Evolutionary conservation across 2,329 filamentous ascomycete genomes (phyloP).

Genomic region (Alternaria metachromatica): DNA sequence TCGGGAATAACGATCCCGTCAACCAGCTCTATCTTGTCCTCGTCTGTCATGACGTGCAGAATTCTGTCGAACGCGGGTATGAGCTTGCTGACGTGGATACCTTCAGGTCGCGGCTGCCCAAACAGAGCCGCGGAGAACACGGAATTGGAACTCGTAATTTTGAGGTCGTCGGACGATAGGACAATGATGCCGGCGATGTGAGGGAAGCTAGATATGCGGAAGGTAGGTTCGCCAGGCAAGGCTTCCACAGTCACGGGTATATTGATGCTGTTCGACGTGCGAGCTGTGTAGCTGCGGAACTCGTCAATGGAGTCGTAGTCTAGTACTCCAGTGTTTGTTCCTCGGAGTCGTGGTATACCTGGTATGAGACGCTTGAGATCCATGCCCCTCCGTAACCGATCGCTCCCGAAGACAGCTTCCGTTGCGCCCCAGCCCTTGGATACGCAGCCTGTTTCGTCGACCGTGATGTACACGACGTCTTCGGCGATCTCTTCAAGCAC

Average conservation of each 20-base stretch:
- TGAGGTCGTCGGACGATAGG: slow-evolving; percentile 76
- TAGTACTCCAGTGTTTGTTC: slow-evolving; percentile 73
- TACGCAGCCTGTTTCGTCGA: slow-evolving; percentile 80
- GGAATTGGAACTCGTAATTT: slow-evolving; percentile 90
- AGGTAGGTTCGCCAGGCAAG: slow-evolving; percentile 69
- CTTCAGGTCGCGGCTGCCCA: slow-evolving; percentile 83
- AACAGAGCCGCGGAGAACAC: slow-evolving; percentile 94
- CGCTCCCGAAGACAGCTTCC: slow-evolving; percentile 84
- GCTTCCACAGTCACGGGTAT: slow-evolving; percentile 85
- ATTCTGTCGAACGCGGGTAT: slow-evolving; percentile 89
- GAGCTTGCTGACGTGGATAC: slow-evolving; percentile 77
- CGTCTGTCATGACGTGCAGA: slow-evolving; percentile 79
- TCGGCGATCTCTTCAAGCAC: slow-evolving; percentile 97
- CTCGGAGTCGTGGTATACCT: slow-evolving; percentile 77
- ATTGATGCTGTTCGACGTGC: slow-evolving; percentile 76
- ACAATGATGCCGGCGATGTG: slow-evolving; percentile 98
- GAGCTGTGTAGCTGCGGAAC: slow-evolving; percentile 82
- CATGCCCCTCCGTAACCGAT: slow-evolving; percentile 69
- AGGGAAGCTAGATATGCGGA: slow-evolving; percentile 91
- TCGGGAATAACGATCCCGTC: slow-evolving; percentile 98
- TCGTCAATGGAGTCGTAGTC: slow-evolving; percentile 78
- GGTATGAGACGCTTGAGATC: slow-evolving; percentile 82
- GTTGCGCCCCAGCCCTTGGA: slow-evolving; percentile 75
- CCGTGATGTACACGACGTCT: slow-evolving; percentile 78
- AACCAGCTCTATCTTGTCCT: slow-evolving; percentile 81